Evolutionary conservation across 139 green algal species (phyloP), one percentile per base, ranked within the genome.

Genomic region (Pseudopediastrum boryanum): DNA sequence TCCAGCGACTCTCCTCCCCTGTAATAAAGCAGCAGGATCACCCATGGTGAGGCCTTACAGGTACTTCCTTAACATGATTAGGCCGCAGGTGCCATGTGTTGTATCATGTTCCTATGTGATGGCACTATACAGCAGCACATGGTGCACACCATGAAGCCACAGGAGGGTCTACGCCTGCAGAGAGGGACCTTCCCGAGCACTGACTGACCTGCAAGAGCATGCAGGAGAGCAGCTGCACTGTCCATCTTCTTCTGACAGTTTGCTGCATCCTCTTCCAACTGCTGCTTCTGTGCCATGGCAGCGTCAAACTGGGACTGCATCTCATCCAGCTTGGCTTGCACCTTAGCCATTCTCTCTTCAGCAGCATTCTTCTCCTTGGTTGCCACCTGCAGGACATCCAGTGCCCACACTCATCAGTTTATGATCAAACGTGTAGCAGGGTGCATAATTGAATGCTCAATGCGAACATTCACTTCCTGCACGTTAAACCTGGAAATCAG

Each of bases 1-100:
- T 97, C 95, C 95, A 98, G 75, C 95, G 91, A 2, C 71, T 79
- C 85, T 98, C 94, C 89, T 98, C 95, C 35, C 95, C 94, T 82
- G 74, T 19, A 70, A 23, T 1, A n/a, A n/a, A n/a, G n/a, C n/a
- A n/a, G n/a, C n/a, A n/a, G n/a, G n/a, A n/a, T n/a, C n/a, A n/a
- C n/a, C n/a, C n/a, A n/a, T n/a, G n/a, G n/a, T n/a, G n/a, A n/a
- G n/a, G n/a, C n/a, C n/a, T n/a, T n/a, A n/a, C n/a, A n/a, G n/a
- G n/a, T n/a, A n/a, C n/a, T n/a, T n/a, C n/a, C n/a, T n/a, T n/a
- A n/a, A n/a, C n/a, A n/a, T n/a, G n/a, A n/a, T n/a, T n/a, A 58
- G 19, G 48, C 48, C 19, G 48, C 16, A 58, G 48, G 48, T 58
- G 16, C 48, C 16, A 58, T 19, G 48, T 58, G 16, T 58, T 58